Evolutionary conservation across 73 alveolate genomes (phyloP), one percentile per base, ranked within the genome.

Genomic region (Paramecium bursaria): DNA sequence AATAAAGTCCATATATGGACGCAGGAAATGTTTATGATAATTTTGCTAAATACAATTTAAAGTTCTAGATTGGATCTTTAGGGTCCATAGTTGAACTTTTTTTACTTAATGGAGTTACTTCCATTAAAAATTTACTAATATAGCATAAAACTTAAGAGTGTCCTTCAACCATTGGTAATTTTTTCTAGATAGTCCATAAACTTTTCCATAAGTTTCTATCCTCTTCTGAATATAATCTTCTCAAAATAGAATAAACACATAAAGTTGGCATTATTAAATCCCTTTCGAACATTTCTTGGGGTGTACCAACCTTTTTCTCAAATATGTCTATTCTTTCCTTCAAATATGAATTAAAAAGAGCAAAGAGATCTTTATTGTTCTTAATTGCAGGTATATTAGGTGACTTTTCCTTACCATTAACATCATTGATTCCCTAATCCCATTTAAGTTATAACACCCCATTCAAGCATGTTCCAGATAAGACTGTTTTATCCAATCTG

Each of bases 101-200:
- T 87, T 93, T 93, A 30, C 90, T 88, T 52, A 90, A 90, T 2
- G 98, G 98, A 42, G 93, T 57, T 1, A 90, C 92, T 44, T 80
- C 80, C 49, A 74, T 80, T 27, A 94, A 53, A 75, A 94, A 93
- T 75, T 90, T 93, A 50, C 95, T 90, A 0, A 93, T 86, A 57
- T 90, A 90, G 30, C 91, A 74, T 23, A 86, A n/a, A 14, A 94
- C 75, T 48, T 87, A 79, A 21, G 92, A 87, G 46, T 88, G 89
- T 50, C 94, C 90, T 21, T 91, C 87, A 3, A 94, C 94, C 25
- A 87, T 74, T 4, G 98, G 98, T 26, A 92, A 50, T 52, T 75
- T 75, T 53, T 92, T 92, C 79, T 91, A 79, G 14, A 94, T 73
- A 17, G 91, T 14, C 98, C 98, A 94, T 4, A 94, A 75, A 75